Evolutionary conservation across 164 flowering plant genomes (phyloP), one percentile per base, ranked within the genome.

Genomic region (Kalanchoe fedtschenkoi): DNA sequence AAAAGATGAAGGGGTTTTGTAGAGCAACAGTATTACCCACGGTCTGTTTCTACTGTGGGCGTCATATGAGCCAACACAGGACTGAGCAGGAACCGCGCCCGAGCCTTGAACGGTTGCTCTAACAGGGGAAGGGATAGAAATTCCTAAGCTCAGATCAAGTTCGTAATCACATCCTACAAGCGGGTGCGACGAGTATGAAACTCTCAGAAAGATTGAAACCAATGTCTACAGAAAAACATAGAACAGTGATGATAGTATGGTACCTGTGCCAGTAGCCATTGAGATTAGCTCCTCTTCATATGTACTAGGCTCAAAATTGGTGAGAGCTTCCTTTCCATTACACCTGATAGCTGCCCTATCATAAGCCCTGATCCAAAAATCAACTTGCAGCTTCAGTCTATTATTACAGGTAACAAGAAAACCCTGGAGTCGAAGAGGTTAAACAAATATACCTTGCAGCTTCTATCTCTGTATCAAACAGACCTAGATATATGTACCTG

Each of bases 401-500:
- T n/a, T n/a, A n/a, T n/a, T 67, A 75, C 67, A 69, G 68, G 69
- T 67, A 65, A 74, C 71, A 77, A 67, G 65, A 75, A n/a, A 73
- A 76, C 79, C 78, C 78, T 71, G 75, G 67, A 76, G 69, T 81
- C 75, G 74, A 66, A 10, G 58, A 78, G 75, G 83, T 51, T 47
- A 47, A 47, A 10, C 29, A 5, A 51, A 51, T 51, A 37, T 37
- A 91, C 98, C 98, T 91, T 85, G 98, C 98, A 72, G 95, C 96
- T 77, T 91, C 96, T 68, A 86, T 72, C 81, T 89, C 96, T 66
- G 76, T 87, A 80, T 91, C 95, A 78, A 89, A 89, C 62, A 89
- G 84, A 70, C 98, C 96, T 77, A 91, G 95, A 81, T 91, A 92
- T 62, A 92, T 81, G 81, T 91, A 89, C 96, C 95, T 87, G 91